Conservation (phyloP, 139 green algal genomes). For the Limnomonas spitsbergensis region DNA sequence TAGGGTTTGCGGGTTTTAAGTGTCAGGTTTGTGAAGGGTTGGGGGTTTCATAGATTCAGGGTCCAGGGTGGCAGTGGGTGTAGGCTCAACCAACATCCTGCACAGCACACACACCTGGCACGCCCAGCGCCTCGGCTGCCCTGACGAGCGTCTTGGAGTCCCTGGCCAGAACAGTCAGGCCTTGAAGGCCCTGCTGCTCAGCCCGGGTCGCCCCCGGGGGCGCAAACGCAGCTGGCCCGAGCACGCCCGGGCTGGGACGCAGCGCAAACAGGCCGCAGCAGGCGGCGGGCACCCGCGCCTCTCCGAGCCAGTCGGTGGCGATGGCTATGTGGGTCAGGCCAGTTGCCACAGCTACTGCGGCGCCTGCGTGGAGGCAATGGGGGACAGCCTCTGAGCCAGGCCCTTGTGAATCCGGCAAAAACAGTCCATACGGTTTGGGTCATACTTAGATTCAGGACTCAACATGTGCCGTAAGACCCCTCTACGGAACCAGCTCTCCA, state of each 20-base stretch:
- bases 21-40: no score
- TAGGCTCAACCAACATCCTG: no score
- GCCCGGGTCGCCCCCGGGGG: neutral
- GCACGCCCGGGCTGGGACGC: conserved; percentile 18
- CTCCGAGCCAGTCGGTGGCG: conserved; percentile 29
- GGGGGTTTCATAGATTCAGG: no score
- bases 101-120: no score
- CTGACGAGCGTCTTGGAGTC: conserved; percentile 25
- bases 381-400: no score
- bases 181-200: neutral
- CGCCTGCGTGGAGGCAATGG: conserved; percentile 17
- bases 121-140: conserved; percentile 29
- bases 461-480: no score
- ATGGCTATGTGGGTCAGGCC: conserved; percentile 27
- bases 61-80: no score
- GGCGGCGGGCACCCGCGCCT: conserved; percentile 36
- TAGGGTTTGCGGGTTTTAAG: no score
- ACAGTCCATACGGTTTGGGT: no score
- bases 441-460: no score
- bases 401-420: no score
- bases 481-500: no score
- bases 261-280: conserved; percentile 44
- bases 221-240: neutral
- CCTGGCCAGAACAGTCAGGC: conserved; percentile 22
- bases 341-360: conserved; percentile 32